Base-by-base conservation (phyloP, 192 early-diverging fungal species). In the Coemansia sp. region DNA sequence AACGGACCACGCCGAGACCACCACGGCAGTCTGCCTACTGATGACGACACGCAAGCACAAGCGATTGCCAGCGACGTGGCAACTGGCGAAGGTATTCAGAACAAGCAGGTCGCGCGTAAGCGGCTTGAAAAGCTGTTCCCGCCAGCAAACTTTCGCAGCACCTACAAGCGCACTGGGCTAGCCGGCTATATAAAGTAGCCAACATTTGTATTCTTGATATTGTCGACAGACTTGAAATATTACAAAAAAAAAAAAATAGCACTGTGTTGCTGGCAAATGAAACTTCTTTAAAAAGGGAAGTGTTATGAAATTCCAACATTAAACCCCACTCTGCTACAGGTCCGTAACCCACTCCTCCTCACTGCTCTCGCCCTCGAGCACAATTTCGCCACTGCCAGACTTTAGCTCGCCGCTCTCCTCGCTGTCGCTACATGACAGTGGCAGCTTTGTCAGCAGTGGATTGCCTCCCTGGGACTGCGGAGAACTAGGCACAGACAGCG, bases 341-440 rank as follows among this genome's bases (percentile, higher is more conserved):
- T 82, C 80, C 1, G 75, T 77, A 11, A 82, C 75, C 80, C 80
- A 82, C 15, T 77, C 75, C 2, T 82, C 80, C 24, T 82, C 80
- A 34, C 75, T 71, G 65, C 63, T 61, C 11, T 67, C 76, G 40
- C 64, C 50, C 20, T 77, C 75, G 12, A 76, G 73, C 16, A 70
- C 57, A 38, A 81, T 50, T 64, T 81, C 74, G 36, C 57, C 46
- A 39, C 69, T 63, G 15, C 44, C 61, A 3, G 70, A 73, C 41
- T 40, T 70, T 49, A 64, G 46, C 46, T 44, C 69, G 38, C 18
- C 12, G 33, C 43, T 38, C 41, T 43, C 73, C 20, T 70, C 57
- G 53, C 41, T 69, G 18, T 71, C 65, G 55, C 66, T 64, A 29
- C 65, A 65, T 4, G 67, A 69, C 11, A 40, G 52, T 10, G 60